Base-by-base conservation (phyloP, 495 filamentous ascomycete genomes). In the Penicilliopsis zonata region DNA sequence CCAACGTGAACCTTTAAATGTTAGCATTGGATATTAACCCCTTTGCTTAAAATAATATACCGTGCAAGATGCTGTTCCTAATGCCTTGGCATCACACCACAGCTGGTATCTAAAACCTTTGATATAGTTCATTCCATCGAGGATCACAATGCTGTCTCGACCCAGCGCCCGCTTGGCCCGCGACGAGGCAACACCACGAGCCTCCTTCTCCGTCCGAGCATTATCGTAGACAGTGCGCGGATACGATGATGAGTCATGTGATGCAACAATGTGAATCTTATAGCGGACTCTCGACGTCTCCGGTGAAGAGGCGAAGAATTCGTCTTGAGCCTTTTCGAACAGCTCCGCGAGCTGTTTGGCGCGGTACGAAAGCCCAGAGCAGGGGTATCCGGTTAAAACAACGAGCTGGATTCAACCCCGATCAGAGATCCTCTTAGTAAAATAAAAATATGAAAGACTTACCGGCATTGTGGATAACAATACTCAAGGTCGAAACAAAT, bases 21-120 rank as follows among this genome's bases (percentile, higher is more conserved):
- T 21, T 9, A 22, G n/a, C n/a, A n/a, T n/a, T n/a, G n/a, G n/a
- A n/a, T n/a, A n/a, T n/a, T n/a, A n/a, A n/a, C n/a, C n/a, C n/a
- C n/a, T n/a, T n/a, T n/a, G n/a, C n/a, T n/a, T n/a, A 23, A 6
- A 23, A 23, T 6, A 9, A 27, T 71, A 50, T 57, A 94, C 69
- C 37, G 94, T 80, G 43, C 82, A 92, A 51, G 70, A 82, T 5
- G 81, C 74, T 6, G 87, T 94, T 37, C 77, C 60, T 18, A 82
- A 57, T 15, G 88, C 85, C 53, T 95, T 96, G 3, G 86, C 76
- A 57, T 95, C 90, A 53, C 90, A 95, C 63, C 77, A 87, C 2
- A 98, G 67, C 62, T 98, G 90, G 53, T 98, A 98, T 25, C 90
- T 69, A 67, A 82, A 95, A 14, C 90, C 90, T 56, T 98, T 98